Evolutionary conservation across 2,329 filamentous ascomycete species (phyloP), one percentile per base, ranked within the genome.

Genomic region (Herpotrichia juniperi): DNA sequence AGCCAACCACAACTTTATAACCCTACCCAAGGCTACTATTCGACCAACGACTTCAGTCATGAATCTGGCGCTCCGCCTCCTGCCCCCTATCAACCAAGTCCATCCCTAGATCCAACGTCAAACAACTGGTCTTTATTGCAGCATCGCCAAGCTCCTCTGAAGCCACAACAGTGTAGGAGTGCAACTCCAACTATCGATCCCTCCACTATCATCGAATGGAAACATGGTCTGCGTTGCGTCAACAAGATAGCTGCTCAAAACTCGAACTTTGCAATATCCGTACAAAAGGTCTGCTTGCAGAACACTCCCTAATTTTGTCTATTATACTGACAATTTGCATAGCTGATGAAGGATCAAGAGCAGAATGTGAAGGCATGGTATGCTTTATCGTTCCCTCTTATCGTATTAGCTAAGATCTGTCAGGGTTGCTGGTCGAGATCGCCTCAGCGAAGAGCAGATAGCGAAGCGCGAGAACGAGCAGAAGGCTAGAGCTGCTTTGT

Each of bases 331-430:
- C 44, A 26, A 26, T 28, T 26, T 45, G 2, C 8, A 12, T 54
- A 85, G 73, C 77, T 89, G 69, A 87, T 89, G 53, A 78, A 79
- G 48, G 80, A 84, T 35, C 86, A 89, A 67, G 81, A 85, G 61
- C 78, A 80, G 34, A 82, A 88, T 60, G 85, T 89, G 58, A 78
- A 78, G 57, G 79, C 83, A 58, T 89, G 87, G 79, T 67, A 56
- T 11, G 59, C n/a, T 35, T 5, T 17, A 7, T 31, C 25, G 25
- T 26, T 39, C 30, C 16, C 21, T 32, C 9, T 21, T n/a, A 72
- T 12, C 68, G 68, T 39, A 56, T 68, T 26, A 51, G 1, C 67
- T 71, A 39, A 61, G 61, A 35, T 64, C 57, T 19, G 37, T 22
- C 50, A 55, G 61, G 64, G 84, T 80, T 74, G 68, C 76, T 22